A percentile compares a stretch with the other conserved stretches of the same genome.
phyloP scores from a whole-genome alignment of 805 yeast genomes.

The Candida glaebosa region DNA sequence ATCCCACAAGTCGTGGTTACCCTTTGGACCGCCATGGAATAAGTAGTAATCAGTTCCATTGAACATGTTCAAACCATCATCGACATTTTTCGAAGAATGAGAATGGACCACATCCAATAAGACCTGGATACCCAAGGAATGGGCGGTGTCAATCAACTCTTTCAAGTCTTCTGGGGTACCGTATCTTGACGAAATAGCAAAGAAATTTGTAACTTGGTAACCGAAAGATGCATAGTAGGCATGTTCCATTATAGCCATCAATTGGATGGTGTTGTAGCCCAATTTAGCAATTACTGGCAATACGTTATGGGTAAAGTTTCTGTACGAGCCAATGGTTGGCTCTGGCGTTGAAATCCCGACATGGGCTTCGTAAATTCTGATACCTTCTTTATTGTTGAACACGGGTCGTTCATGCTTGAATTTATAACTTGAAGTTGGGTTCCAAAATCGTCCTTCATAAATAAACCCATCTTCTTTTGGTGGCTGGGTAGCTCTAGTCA shows the following conservation, averaged over 20 bases:
- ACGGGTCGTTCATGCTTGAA: constrained; percentile 68
- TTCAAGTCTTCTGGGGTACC: constrained; percentile 96
- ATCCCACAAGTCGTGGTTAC: constrained; percentile 91
- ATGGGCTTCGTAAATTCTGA: constrained; percentile 92
- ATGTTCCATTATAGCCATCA: constrained; percentile 99
- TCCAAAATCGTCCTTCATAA: constrained; percentile 95
- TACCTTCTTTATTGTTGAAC: constrained; percentile 41
- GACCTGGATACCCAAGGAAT: constrained; percentile 80
- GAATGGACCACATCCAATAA: constrained; percentile 92
- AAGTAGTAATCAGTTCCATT: constrained; percentile 96
- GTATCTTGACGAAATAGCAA: constrained; percentile 83
- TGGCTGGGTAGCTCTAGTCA: constrained; percentile 68
- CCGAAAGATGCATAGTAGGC: constrained; percentile 98
- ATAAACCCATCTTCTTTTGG: constrained; percentile 43
- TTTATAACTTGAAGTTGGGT: constrained; percentile 45
- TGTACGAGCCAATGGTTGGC: constrained; percentile 78
- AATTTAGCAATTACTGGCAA: constrained; percentile 81
- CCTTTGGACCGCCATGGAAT: constrained; percentile 89
- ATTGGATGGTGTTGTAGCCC: constrained; percentile 90
- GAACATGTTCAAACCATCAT: constrained; percentile 87
- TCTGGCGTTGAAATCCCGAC: constrained; percentile 92
- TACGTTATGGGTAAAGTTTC: constrained; percentile 74
- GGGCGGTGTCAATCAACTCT: constrained; percentile 89
- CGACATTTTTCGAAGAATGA: constrained; percentile 91
- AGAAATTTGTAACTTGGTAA: constrained; percentile 92